Percentiles rank a stretch among this genome's conserved stretches.
These are phyloP conservation scores for Aspergillus puulaauensis DNA, from an alignment of 2,329 filamentous ascomycete species.

Conservation along the genomic window DNA sequence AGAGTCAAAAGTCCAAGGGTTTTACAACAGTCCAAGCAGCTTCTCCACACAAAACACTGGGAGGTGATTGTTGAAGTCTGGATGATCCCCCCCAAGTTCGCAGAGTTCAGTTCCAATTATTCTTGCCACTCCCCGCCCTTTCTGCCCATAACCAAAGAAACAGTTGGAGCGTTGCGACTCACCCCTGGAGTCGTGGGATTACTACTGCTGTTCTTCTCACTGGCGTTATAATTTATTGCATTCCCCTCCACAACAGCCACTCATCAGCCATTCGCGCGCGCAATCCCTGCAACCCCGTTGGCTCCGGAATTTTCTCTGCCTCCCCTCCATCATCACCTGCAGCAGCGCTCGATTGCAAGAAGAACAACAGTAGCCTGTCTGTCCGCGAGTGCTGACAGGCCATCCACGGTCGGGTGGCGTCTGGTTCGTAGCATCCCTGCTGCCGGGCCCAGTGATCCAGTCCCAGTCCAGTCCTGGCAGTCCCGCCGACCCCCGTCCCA, in stretches of 20 bases:
- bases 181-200: not conserved
- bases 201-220: not conserved
- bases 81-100: not conserved
- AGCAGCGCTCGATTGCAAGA: not conserved
- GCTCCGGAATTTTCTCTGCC: slow-evolving; percentile 11
- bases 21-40: not conserved
- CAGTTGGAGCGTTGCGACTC: not conserved
- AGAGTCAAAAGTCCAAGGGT: not conserved
- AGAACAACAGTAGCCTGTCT: too few relatives aligned
- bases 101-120: not conserved
- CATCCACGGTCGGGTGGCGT: slow-evolving; percentile 13
- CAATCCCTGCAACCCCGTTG: not conserved
- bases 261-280: not conserved
- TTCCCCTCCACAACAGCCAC: not conserved
- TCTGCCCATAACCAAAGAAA: not conserved
- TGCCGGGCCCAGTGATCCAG: not conserved
- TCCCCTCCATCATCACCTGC: slow-evolving; percentile 7
- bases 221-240: not conserved
- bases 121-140: slow-evolving; percentile 10
- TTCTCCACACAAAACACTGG: slow-evolving; percentile 4
- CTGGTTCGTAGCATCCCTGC: not conserved
- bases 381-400: slow-evolving; percentile 7
- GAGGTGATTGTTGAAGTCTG: not conserved
- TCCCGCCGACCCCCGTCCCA: not conserved
- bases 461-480: slow-evolving; percentile 2